A percentile compares a stretch with the other conserved stretches of the same genome.
phyloP scores from a whole-genome alignment of 768 basidiomycete species.

The Tricholoma saponaceum region DNA sequence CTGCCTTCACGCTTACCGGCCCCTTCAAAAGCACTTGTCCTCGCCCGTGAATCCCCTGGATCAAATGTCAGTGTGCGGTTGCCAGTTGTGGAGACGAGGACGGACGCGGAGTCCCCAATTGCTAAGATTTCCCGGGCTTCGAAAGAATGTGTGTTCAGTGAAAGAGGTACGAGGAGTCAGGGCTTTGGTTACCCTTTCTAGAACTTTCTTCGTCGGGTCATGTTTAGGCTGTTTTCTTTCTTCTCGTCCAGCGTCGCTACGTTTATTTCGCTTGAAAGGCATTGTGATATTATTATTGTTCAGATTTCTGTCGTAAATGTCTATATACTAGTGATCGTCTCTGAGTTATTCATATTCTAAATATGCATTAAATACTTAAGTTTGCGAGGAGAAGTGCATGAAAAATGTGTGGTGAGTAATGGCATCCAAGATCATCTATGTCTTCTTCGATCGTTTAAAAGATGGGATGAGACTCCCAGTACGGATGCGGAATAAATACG shows the following conservation, averaged over 20 bases:
- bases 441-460: slow-evolving; percentile 9
- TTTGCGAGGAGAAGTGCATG: background rate
- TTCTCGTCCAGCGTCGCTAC: background rate
- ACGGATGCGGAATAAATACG: slow-evolving; percentile 54
- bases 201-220: background rate
- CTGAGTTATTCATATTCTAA: background rate
- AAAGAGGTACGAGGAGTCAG: background rate
- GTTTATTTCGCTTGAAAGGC: too few species aligned
- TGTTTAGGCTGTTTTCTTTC: background rate
- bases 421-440: background rate
- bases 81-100: background rate
- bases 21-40: background rate
- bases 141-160: background rate
- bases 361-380: background rate
- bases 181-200: background rate
- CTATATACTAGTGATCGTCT: background rate
- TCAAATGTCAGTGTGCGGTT: background rate
- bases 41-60: background rate
- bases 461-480: slow-evolving; percentile 22
- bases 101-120: background rate
- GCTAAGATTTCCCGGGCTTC: background rate
- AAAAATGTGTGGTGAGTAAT: background rate
- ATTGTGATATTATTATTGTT: too few species aligned
- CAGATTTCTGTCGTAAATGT: too few species aligned
- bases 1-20: background rate